Percentiles rank a stretch among this genome's conserved stretches.
Conservation (phyloP, 2,329 filamentous ascomycete genomes). For the Penicillium sp. region DNA sequence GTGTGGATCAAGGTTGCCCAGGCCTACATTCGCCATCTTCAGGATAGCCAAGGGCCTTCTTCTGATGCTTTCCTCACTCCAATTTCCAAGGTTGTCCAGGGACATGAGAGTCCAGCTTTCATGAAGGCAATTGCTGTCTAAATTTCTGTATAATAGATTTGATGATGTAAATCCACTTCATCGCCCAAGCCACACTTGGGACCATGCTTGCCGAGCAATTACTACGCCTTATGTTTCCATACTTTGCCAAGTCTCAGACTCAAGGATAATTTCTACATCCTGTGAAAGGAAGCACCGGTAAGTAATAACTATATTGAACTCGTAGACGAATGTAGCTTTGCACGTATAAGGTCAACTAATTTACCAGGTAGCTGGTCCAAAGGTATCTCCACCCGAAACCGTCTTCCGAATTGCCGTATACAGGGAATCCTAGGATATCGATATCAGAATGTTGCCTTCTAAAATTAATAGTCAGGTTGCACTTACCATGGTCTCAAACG, state of each 20-base stretch:
- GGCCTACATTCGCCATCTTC: slow-evolving; percentile 28
- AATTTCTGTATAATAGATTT: neutral
- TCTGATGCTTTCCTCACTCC: slow-evolving; percentile 27
- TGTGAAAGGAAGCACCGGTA: too few species aligned
- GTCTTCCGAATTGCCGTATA: slow-evolving; percentile 17
- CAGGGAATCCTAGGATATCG: slow-evolving; percentile 5
- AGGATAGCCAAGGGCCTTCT: slow-evolving; percentile 19
- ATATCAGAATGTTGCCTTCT: neutral
- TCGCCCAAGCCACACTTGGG: neutral
- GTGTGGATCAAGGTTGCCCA: slow-evolving; percentile 51
- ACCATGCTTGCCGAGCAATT: too few species aligned
- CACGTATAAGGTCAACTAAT: neutral
- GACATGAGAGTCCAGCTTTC: slow-evolving; percentile 31
- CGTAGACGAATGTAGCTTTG: neutral
- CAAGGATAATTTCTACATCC: too few species aligned
- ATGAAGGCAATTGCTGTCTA: slow-evolving; percentile 24
- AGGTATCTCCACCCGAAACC: slow-evolving; percentile 12
- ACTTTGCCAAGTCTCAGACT: neutral
- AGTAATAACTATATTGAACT: neutral
- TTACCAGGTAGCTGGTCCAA: slow-evolving; percentile 15
- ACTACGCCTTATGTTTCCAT: too few species aligned
- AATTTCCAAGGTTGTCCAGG: slow-evolving; percentile 32
- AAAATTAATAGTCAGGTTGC: neutral
- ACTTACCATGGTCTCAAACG: slow-evolving; percentile 24
- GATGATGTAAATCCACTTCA: neutral